Percentiles rank a stretch among this genome's conserved stretches.
These are phyloP conservation scores for Syzygium jambos DNA, from an alignment of 345 rosid genomes.

Conservation along the genomic window DNA sequence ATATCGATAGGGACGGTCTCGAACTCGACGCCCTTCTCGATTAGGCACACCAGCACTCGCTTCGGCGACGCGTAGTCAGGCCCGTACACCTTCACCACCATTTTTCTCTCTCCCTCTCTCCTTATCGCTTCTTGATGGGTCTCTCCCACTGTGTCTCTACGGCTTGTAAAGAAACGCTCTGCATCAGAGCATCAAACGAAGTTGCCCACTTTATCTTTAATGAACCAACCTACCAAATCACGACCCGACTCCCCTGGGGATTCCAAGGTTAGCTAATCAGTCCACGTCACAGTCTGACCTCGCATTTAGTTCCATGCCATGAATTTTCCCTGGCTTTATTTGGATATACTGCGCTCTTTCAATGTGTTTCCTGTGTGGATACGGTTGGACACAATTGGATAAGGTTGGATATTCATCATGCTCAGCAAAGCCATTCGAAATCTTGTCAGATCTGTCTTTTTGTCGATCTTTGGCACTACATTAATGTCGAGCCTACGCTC, in stretches of 20 bases:
- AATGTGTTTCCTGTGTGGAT: neutral
- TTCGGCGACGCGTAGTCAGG: conserved; percentile 43
- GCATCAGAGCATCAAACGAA: neutral
- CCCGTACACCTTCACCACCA: conserved; percentile 67
- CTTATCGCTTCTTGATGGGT: neutral
- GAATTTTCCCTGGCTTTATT: neutral
- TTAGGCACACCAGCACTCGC: conserved; percentile 32
- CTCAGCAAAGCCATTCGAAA: neutral
- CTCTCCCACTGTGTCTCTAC: neutral
- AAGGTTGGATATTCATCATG: neutral
- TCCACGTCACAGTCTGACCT: neutral
- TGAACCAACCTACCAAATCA: neutral
- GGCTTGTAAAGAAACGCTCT: neutral
- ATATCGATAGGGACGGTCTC: conserved; percentile 55
- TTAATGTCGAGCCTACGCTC: neutral
- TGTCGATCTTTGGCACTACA: no score
- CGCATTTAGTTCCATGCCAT: neutral
- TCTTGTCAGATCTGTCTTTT: no score
- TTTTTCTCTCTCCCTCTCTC: neutral
- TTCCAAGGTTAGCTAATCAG: neutral
- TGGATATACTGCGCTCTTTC: neutral
- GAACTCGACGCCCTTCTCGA: conserved; percentile 51
- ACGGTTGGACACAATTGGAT: no score
- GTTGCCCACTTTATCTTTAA: neutral
- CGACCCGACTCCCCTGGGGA: neutral